Base-by-base conservation (phyloP, 208 protist genomes). In the Strigomonas culicis region DNA sequence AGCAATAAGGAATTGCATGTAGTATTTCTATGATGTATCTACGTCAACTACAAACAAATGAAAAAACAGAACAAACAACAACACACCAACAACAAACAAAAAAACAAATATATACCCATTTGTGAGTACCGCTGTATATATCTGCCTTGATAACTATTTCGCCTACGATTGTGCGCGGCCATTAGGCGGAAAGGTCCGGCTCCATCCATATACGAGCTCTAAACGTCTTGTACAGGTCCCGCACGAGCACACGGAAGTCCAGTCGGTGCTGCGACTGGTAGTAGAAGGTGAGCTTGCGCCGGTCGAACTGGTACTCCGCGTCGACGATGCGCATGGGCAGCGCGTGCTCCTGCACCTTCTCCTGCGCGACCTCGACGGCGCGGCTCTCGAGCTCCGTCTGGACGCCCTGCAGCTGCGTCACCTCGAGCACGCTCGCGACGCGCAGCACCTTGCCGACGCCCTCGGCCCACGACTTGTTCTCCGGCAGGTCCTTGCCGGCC, bases 131-230 rank as follows among this genome's bases (percentile, higher is more conserved):
- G n/a, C n/a, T n/a, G n/a, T n/a, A n/a, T n/a, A n/a, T n/a, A n/a
- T n/a, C n/a, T n/a, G n/a, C n/a, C n/a, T n/a, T n/a, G n/a, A n/a
- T n/a, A n/a, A n/a, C n/a, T n/a, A n/a, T n/a, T n/a, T n/a, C n/a
- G n/a, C n/a, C n/a, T n/a, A n/a, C n/a, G n/a, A n/a, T n/a, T n/a
- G n/a, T n/a, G n/a, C n/a, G n/a, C n/a, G n/a, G n/a, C n/a, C n/a
- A n/a, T 53, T 58, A 58, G 4, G n/a, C 52, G 24, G 52, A 58
- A 22, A 32, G 76, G 43, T 90, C 85, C 0, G 74, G 80, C 73
- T 96, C 86, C 92, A 97, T 97, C 89, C 92, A 97, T 71, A 97
- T 97, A 44, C 92, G 92, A 1, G 89, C 92, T 21, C 86, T 82
- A 50, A 94, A 97, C 3, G 86, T 91, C 60, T 94, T 91, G 80